Percentiles rank a stretch among this genome's conserved stretches.
Conservation (phyloP, 805 yeast species). For the Lipomyces orientalis region DNA sequence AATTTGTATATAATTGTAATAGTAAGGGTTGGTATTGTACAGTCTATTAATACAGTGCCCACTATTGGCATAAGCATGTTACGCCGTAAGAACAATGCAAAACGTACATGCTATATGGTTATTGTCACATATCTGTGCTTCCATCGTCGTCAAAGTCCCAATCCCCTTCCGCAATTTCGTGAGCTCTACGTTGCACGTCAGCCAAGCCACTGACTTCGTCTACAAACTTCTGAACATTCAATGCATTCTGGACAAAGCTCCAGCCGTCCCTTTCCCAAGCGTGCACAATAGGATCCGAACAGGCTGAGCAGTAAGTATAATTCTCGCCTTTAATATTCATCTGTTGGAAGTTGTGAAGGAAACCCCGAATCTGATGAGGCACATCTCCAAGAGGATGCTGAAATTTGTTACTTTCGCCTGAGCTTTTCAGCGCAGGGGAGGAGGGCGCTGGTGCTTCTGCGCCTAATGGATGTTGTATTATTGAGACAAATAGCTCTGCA, state of each 20-base stretch:
- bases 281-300: slow-evolving; percentile 66
- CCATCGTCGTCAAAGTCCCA: slow-evolving; percentile 33
- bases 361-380: slow-evolving; percentile 94
- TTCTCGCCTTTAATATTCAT: slow-evolving; percentile 72
- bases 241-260: slow-evolving; percentile 77
- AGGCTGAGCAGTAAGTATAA: slow-evolving; percentile 84
- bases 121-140: slow-evolving; percentile 7
- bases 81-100: background rate
- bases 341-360: slow-evolving; percentile 66
- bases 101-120: background rate
- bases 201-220: slow-evolving; percentile 82
- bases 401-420: slow-evolving; percentile 35
- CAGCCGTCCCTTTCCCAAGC: slow-evolving; percentile 65
- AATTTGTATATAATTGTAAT: slow-evolving; percentile 1
- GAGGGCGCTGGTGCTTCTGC: slow-evolving; percentile 51
- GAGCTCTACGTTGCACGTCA: slow-evolving; percentile 74
- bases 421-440: slow-evolving; percentile 13
- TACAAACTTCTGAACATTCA: slow-evolving; percentile 67
- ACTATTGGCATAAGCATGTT: background rate
- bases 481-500: slow-evolving; percentile 77
- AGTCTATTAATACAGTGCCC: background rate
- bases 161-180: slow-evolving; percentile 47
- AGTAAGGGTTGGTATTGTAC: background rate
- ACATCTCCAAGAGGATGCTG: slow-evolving; percentile 64
- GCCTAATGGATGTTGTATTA: slow-evolving; percentile 68